Evolutionary conservation across 148 eudicot genomes (phyloP).

Genomic region (Diospyros lotus): DNA sequence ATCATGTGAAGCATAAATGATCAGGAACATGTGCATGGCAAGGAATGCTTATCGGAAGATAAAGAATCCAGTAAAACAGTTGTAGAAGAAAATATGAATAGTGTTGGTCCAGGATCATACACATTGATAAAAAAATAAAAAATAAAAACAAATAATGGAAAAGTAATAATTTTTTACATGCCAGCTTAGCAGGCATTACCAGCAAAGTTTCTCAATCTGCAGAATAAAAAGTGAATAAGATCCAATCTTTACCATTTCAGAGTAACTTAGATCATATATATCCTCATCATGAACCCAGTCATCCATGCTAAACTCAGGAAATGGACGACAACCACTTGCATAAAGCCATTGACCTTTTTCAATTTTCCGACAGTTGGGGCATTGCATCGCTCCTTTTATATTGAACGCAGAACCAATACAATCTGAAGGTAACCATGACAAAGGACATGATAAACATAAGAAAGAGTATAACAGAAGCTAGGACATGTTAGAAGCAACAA

Average conservation of each 20-base stretch:
- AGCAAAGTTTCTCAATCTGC: not conserved
- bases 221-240: not conserved
- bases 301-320: slow-evolving; percentile 62
- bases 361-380: slow-evolving; percentile 95
- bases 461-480: not conserved
- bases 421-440: slow-evolving; percentile 44
- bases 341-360: slow-evolving; percentile 99
- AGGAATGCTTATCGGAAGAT: not conserved
- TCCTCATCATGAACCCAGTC: slow-evolving; percentile 94
- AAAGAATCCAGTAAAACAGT: not conserved
- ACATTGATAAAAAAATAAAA: too few relatives aligned
- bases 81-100: too few relatives aligned
- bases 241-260: slow-evolving; percentile 61
- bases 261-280: slow-evolving; percentile 73
- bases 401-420: slow-evolving; percentile 99
- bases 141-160: too few relatives aligned
- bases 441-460: slow-evolving; percentile 3
- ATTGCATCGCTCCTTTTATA: slow-evolving; percentile 90
- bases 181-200: not conserved
- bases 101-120: too few relatives aligned
- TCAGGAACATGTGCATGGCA: not conserved
- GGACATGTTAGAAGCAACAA: not conserved
- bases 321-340: slow-evolving; percentile 67
- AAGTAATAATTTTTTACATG: not conserved
- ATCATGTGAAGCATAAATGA: not conserved